These are phyloP conservation scores for Saturnispora diversa DNA, from an alignment of 805 yeast species.

Conservation along the genomic window DNA sequence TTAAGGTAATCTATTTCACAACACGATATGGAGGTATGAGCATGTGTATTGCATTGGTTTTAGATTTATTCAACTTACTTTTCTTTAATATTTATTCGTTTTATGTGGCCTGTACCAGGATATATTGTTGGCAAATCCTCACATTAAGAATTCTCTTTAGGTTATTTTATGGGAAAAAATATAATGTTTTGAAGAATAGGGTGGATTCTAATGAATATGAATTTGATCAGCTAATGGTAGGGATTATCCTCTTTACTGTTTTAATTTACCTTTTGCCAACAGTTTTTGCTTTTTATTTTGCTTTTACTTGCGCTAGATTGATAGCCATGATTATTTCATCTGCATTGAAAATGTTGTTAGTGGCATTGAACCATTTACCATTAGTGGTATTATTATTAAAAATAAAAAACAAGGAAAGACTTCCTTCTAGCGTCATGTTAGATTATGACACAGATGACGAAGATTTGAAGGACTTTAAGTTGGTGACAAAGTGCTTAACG, in stretches of 20 bases:
- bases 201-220: slow-evolving; percentile 80
- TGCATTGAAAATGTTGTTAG: slow-evolving; percentile 48
- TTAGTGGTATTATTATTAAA: slow-evolving; percentile 73
- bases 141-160: slow-evolving; percentile 68
- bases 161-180: slow-evolving; percentile 82
- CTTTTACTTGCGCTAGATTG: slow-evolving; percentile 58
- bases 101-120: slow-evolving; percentile 68
- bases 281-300: slow-evolving; percentile 70
- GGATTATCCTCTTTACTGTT: slow-evolving; percentile 81
- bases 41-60: slow-evolving; percentile 52
- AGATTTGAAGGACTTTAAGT: slow-evolving; percentile 15
- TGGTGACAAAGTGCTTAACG: slow-evolving; percentile 25
- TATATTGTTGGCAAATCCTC: slow-evolving; percentile 68
- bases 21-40: slow-evolving; percentile 49
- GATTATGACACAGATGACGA: slow-evolving; percentile 12
- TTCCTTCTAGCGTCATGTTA: slow-evolving; percentile 46
- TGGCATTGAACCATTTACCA: slow-evolving; percentile 76
- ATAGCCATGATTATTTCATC: slow-evolving; percentile 41
- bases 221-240: slow-evolving; percentile 77
- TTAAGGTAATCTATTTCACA: slow-evolving; percentile 14
- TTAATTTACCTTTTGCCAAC: slow-evolving; percentile 79
- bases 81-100: slow-evolving; percentile 72
- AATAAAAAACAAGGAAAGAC: slow-evolving; percentile 63
- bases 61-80: slow-evolving; percentile 56
- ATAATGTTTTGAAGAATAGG: slow-evolving; percentile 74